phyloP scores from a whole-genome alignment of 805 yeast genomes.

The Jamesozyma rosinii region DNA sequence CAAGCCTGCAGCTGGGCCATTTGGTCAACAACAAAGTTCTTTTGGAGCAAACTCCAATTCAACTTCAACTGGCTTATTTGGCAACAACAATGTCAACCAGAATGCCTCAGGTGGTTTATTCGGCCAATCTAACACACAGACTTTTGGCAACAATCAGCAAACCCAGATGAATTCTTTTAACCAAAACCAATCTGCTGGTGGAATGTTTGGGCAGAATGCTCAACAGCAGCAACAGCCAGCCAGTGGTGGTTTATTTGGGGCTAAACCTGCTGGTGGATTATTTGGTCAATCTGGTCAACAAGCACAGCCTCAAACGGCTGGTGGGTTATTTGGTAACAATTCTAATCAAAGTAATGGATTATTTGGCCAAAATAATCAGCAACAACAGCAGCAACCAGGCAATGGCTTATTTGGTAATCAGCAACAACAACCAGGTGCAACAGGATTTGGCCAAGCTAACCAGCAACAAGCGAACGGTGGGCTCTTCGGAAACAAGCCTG shows the following conservation, averaged over 20 bases:
- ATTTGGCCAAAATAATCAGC: conserved; percentile 17
- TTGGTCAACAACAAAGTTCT: conserved; percentile 17
- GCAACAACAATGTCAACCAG: conserved; percentile 20
- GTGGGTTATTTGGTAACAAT: conserved; percentile 25
- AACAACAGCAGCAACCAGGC: conserved; percentile 1
- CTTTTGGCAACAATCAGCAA: conserved; percentile 15
- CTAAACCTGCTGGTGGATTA: conserved; percentile 23
- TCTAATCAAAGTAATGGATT: conserved; percentile 9
- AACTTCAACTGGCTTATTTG: conserved; percentile 33
- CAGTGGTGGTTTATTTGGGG: conserved; percentile 30
- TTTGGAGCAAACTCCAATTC: conserved; percentile 10
- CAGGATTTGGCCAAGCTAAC: conserved; percentile 1
- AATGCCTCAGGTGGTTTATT: background rate
- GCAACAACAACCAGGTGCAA: conserved; percentile 17
- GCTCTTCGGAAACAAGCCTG: conserved; percentile 4
- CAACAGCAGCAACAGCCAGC: too few species aligned
- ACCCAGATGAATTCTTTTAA: conserved; percentile 1
- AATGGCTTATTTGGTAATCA: conserved; percentile 30
- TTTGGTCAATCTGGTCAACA: conserved; percentile 16
- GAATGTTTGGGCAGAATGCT: conserved; percentile 19
- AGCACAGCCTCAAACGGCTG: background rate
- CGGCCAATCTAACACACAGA: too few species aligned
- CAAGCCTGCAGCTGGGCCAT: conserved; percentile 7
- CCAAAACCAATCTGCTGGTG: conserved; percentile 18
- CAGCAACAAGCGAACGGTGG: conserved; percentile 5